Evolutionary conservation across 2,329 filamentous ascomycete species (phyloP).

Genomic region (Sclerotinia subarctica): DNA sequence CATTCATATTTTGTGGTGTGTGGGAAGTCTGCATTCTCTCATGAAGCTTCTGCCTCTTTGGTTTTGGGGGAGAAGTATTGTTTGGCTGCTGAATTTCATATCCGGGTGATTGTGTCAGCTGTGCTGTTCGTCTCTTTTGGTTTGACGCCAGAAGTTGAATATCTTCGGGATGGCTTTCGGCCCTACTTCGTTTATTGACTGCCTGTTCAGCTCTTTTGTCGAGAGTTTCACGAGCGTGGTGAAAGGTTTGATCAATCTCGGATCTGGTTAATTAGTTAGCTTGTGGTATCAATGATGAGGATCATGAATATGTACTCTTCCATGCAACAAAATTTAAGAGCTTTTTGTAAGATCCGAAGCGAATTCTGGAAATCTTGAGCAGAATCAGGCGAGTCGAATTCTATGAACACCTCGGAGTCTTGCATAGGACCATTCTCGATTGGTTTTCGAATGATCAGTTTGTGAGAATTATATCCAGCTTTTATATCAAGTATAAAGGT

Average conservation of each 20-base stretch:
- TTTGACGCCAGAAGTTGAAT: background rate
- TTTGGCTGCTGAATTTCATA: background rate
- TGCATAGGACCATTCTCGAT: background rate
- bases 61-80: background rate
- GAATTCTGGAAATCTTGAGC: background rate
- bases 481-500: background rate
- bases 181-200: background rate
- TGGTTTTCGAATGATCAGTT: background rate
- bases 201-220: background rate
- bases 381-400: background rate
- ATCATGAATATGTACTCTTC: background rate
- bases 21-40: background rate
- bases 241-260: background rate
- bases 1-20: background rate
- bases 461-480: background rate
- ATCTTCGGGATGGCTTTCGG: background rate
- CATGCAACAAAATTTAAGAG: background rate
- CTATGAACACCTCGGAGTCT: background rate
- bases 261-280: background rate
- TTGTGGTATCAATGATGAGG: background rate
- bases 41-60: slow-evolving; percentile 8
- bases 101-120: background rate
- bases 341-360: background rate
- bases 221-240: background rate
- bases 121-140: background rate